Base-by-base conservation (phyloP, 305 asterid genomes). In the Galium porrigens region DNA sequence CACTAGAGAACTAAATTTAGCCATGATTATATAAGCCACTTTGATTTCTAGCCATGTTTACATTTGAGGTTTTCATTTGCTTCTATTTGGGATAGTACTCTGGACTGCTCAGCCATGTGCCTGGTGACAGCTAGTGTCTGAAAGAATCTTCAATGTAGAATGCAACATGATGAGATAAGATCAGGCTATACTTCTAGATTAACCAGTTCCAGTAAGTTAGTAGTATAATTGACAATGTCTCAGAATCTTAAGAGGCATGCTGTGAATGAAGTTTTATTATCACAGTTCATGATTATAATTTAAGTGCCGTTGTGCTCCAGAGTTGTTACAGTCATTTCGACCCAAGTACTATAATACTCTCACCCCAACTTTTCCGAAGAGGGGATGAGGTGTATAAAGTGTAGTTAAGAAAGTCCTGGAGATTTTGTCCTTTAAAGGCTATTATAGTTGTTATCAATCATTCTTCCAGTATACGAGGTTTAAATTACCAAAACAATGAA, bases 211-310 rank as follows among this genome's bases (percentile, higher is more conserved):
- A 55, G 32, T 55, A 27, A 55, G 10, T 15, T 22, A 22, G 22
- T 18, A 52, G 20, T 52, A 52, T 52, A 7, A 52, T 27, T 52
- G 22, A 48, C 53, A 3, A 48, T 48, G 17, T 3, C 17, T 48
- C 20, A 2, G 5, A 48, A 0, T 48, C 15, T 4, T 42, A 42
- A 42, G 14, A 48, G 20, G 54, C 20, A 48, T 14, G 54, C 54
- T 48, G 22, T 48, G 54, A 4, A 48, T 48, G 54, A 0, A 15
- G 1, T 15, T 15, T n/a, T n/a, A 48, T 4, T 48, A 15, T 48
- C 25, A 14, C 54, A 48, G 54, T 53, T 20, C 58, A 53, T 53
- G 58, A 53, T 53, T 22, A 22, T 53, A 11, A 53, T 53, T 53
- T 53, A 29, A 27, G 22, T 53, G 58, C 10, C 6, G 58, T 8